These are phyloP conservation scores for Annulohypoxylon stygium DNA, from an alignment of 495 filamentous ascomycete species.

Conservation along the genomic window DNA sequence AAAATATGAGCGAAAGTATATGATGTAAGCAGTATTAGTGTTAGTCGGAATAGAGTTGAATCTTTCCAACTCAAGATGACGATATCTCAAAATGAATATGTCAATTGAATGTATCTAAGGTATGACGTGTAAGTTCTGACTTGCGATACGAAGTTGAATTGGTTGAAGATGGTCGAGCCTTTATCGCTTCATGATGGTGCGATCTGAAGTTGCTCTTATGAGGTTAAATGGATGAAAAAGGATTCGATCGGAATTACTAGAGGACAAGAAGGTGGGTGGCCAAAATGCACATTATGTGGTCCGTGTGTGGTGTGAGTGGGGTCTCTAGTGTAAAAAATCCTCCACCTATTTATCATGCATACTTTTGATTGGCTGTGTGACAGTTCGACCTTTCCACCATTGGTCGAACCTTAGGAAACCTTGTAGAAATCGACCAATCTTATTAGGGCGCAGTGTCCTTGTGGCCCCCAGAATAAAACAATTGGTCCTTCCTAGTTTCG, in stretches of 20 bases:
- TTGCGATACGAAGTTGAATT: background rate
- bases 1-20: background rate
- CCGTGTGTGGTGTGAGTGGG: slow-evolving; percentile 24
- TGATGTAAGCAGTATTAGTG: background rate
- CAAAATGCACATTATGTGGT: slow-evolving; percentile 16
- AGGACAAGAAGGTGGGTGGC: slow-evolving; percentile 19
- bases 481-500: background rate
- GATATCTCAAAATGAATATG: background rate
- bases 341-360: slow-evolving; percentile 18
- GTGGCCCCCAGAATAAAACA: slow-evolving; percentile 28
- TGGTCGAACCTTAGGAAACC: slow-evolving; percentile 7
- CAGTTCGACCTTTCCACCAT: slow-evolving; percentile 22
- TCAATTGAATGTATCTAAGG: background rate
- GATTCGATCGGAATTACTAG: slow-evolving; percentile 1
- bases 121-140: background rate
- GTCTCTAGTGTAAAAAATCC: slow-evolving; percentile 15
- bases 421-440: slow-evolving; percentile 21
- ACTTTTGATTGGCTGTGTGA: slow-evolving; percentile 32
- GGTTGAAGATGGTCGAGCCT: slow-evolving; percentile 6
- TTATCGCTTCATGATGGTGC: background rate
- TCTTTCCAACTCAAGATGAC: background rate
- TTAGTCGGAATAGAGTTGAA: background rate
- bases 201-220: slow-evolving; percentile 16
- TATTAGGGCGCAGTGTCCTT: slow-evolving; percentile 39
- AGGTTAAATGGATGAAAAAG: slow-evolving; percentile 7